Conservation (phyloP, 805 yeast genomes). For the Debaryomyces prosopidis region DNA sequence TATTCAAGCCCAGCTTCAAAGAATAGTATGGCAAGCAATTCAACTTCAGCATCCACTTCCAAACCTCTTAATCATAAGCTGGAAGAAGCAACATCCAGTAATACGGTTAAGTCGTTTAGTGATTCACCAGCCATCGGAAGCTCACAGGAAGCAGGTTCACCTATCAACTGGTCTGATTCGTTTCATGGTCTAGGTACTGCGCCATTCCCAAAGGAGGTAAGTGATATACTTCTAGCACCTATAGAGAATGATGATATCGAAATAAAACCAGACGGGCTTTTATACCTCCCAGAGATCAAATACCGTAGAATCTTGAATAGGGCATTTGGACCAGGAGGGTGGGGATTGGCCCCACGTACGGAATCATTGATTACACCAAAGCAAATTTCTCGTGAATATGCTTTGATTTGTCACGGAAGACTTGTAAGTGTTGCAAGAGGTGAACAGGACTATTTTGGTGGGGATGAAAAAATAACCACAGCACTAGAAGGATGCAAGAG, state of each 20-base stretch:
- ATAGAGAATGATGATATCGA: conserved; percentile 78
- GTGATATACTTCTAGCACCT: conserved; percentile 59
- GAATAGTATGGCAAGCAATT: neutral
- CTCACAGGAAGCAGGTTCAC: conserved; percentile 10
- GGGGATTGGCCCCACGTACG: conserved; percentile 96
- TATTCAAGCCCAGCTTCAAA: conserved; percentile 1
- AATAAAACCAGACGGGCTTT: conserved; percentile 91
- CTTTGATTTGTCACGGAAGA: conserved; percentile 81
- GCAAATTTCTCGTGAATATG: conserved; percentile 87
- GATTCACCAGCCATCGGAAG: conserved; percentile 23
- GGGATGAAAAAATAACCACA: conserved; percentile 83
- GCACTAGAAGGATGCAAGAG: conserved; percentile 97
- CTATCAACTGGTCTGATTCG: conserved; percentile 79
- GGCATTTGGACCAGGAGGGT: conserved; percentile 98
- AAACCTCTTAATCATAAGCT: neutral
- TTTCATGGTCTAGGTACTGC: conserved; percentile 81
- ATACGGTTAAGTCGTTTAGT: conserved; percentile 12
- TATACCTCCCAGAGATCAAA: conserved; percentile 93
- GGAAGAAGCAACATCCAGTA: neutral
- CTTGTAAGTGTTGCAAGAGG: conserved; percentile 92
- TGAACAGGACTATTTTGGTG: conserved; percentile 86
- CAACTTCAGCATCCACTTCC: neutral
- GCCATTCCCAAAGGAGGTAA: conserved; percentile 67
- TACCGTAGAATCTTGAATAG: conserved; percentile 84
- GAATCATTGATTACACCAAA: conserved; percentile 75